phyloP scores from a whole-genome alignment of 1,284 basidiomycete species.

The Microbotryum lychnidis-dioicae region DNA sequence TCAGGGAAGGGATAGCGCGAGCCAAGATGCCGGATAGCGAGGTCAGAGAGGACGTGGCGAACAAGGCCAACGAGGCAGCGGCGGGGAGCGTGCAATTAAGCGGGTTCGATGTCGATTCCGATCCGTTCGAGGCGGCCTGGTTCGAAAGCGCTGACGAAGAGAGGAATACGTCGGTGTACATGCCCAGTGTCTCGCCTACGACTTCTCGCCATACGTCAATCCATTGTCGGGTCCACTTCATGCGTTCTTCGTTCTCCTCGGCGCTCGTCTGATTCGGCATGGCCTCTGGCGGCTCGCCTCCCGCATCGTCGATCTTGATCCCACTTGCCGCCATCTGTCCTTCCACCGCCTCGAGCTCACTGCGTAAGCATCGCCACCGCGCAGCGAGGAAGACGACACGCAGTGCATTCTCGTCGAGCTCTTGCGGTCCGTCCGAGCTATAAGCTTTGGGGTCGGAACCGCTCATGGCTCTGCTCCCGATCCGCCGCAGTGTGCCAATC shows the following conservation, averaged over 20 bases:
- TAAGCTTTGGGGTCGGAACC: background rate
- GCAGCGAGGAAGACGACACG: slow-evolving; percentile 61
- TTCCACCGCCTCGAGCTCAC: slow-evolving; percentile 46
- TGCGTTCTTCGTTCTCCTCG: slow-evolving; percentile 51
- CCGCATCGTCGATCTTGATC: slow-evolving; percentile 38
- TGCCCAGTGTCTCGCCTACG: slow-evolving; percentile 80
- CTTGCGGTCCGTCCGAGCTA: background rate
- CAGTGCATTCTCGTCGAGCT: slow-evolving; percentile 54
- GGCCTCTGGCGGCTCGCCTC: background rate
- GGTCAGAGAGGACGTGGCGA: slow-evolving; percentile 48
- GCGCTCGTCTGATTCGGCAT: slow-evolving; percentile 28
- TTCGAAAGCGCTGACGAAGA: slow-evolving; percentile 45
- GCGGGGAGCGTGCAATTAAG: slow-evolving; percentile 23
- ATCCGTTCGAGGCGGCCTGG: slow-evolving; percentile 1
- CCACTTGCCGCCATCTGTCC: slow-evolving; percentile 38
- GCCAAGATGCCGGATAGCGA: slow-evolving; percentile 47
- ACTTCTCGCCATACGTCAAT: slow-evolving; percentile 87
- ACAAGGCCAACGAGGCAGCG: slow-evolving; percentile 52
- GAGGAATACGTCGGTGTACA: slow-evolving; percentile 82
- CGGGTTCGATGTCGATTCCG: slow-evolving; percentile 24
- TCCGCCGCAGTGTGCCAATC: slow-evolving; percentile 70
- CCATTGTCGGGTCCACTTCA: slow-evolving; percentile 71
- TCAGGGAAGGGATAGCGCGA: slow-evolving; percentile 46
- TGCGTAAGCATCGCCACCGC: slow-evolving; percentile 50
- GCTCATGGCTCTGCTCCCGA: slow-evolving; percentile 45